Base-by-base conservation (phyloP, 2,329 filamentous ascomycete genomes). In the Cadophora sp. region DNA sequence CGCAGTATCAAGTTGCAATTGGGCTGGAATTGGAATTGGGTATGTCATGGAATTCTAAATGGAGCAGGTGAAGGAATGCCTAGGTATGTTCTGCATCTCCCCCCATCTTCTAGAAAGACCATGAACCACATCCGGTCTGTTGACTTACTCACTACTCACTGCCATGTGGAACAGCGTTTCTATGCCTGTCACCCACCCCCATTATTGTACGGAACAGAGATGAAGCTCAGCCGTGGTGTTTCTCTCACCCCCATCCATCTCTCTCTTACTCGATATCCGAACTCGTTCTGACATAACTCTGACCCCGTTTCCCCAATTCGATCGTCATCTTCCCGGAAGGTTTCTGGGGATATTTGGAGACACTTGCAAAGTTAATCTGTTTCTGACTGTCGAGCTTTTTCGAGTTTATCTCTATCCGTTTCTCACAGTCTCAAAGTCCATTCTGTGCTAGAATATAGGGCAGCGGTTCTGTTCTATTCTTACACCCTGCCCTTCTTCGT, bases 51-150 rank as follows among this genome's bases (percentile, higher is more conserved):
- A n/a, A n/a, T 53, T 53, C 50, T 53, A 33, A 53, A 53, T 33
- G 27, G 50, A 53, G 50, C 50, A 53, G 50, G 50, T 53, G 27
- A 53, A 53, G 27, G 24, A n/a, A 18, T 16, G n/a, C n/a, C n/a
- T n/a, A n/a, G n/a, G n/a, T n/a, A 53, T 53, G 50, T 53, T 53
- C 50, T 53, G 50, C 50, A 53, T 14, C 50, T 53, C 50, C 50
- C 50, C 50, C 50, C 36, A 33, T 53, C 50, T 53, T 53, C 50
- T 53, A n/a, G 50, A 53, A 53, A 33, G 5, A 53, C 50, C 50
- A 53, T 53, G 50, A n/a, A 53, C 50, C 50, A 33, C 50, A 33
- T 53, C 50, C 27, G 27, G 50, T 30, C 27, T 30, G 27, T 30
- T 30, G 4, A 30, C 27, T 30, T 6, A 30, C 27, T 6, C n/a